Evolutionary conservation across 1,284 basidiomycete genomes (phyloP), one percentile per base, ranked within the genome.

Genomic region (Apiotrichum montevideense): DNA sequence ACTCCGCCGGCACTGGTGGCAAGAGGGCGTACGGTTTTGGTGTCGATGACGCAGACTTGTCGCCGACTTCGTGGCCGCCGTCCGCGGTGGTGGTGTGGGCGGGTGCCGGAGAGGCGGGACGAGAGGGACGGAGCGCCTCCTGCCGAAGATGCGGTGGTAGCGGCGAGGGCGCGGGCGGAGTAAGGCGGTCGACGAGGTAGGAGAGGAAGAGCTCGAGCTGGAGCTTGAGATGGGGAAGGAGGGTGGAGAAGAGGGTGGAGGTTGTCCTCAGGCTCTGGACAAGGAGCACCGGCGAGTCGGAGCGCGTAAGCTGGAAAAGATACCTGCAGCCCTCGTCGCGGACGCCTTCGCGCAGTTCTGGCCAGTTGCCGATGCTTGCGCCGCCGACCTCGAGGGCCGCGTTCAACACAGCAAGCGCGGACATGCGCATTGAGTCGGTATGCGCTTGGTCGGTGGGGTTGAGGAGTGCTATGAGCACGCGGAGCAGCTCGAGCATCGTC

Each of bases 201-300:
- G 91, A 86, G 35, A 99, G 78, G 78, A 95, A 96, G 13, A 98
- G 83, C 72, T 99, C 96, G 69, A 93, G 88, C 71, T 99, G 96
- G n/a, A 95, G 81, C 78, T 98, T 98, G 54, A 98, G 80, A 67
- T 93, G 84, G 50, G 82, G 81, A 5, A 88, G 84, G 84, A 95
- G 87, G 3, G 89, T 89, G 62, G 92, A 87, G 67, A 98, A 88
- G 63, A 98, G 82, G 4, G 89, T 89, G 4, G 88, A 85, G 57
- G 93, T 90, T 0, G 90, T 86, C 33, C 95, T 87, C 41, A 98
- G 80, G 35, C 90, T 84, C 54, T 84, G 80, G 42, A 90, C 85
- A 9, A 98, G 82, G 44, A 98, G 83, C 46, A 82, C 80, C 2
- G 84, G 81, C 58, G 91, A 89, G 64, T 97, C 93, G 5, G 91